Percentiles rank a stretch among this genome's conserved stretches.
These are phyloP conservation scores for Tetraselmis chui DNA, from an alignment of 139 green algal species.

Conservation along the genomic window DNA sequence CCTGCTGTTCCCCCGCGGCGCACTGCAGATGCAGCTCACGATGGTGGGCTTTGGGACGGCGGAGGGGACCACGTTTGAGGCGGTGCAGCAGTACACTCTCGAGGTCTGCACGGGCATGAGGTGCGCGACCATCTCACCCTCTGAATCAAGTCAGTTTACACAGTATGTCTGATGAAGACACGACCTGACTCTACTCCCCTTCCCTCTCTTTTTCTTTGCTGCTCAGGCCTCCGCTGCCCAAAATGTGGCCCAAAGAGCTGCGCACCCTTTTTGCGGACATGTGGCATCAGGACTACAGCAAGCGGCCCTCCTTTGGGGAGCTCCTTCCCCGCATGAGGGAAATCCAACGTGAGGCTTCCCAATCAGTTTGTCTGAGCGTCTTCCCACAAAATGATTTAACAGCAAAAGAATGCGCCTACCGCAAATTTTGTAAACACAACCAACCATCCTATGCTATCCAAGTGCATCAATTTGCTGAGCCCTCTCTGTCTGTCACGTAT, in stretches of 20 bases:
- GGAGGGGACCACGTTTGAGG: not conserved
- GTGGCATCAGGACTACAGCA: not conserved
- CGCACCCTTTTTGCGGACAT: not conserved
- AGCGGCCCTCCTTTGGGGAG: not conserved
- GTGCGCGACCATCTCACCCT: not conserved
- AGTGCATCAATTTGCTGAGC: too few species aligned
- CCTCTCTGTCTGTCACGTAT: too few species aligned
- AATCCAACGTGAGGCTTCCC: not conserved
- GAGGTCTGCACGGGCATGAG: not conserved
- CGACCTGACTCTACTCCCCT: too few species aligned
- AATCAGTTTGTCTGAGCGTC: not conserved
- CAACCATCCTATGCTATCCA: too few species aligned
- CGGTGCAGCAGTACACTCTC: not conserved
- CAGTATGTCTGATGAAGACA: too few species aligned
- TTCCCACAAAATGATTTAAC: not conserved
- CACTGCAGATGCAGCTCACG: not conserved
- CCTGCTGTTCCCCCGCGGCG: too few species aligned
- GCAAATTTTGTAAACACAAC: too few species aligned
- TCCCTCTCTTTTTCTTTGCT: too few species aligned
- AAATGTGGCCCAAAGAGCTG: not conserved
- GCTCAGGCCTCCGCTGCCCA: not conserved
- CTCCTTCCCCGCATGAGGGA: not conserved
- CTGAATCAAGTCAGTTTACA: too few species aligned
- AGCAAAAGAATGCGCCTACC: too few species aligned
- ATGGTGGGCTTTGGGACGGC: not conserved